Conservation (phyloP, 1,139 yeast genomes). For the Nadsonia commutata region DNA sequence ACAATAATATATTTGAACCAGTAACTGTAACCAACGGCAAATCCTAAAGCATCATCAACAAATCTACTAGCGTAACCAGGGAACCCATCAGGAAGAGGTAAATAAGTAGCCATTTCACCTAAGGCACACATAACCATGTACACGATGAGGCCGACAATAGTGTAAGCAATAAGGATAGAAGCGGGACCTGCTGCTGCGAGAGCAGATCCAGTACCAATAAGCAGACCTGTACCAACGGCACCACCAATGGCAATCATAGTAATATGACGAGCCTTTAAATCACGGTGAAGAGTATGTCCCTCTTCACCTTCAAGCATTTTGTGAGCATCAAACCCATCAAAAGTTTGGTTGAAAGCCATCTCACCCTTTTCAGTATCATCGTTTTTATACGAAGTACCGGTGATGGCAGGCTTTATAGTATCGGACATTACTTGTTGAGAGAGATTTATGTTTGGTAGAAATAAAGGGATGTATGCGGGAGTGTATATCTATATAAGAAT, state of each 20-base stretch:
- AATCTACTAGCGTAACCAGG: constrained; percentile 57
- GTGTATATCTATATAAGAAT: too few species aligned
- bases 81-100: constrained; percentile 56
- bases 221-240: constrained; percentile 63
- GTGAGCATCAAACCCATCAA: not conserved
- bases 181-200: constrained; percentile 58
- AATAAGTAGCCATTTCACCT: constrained; percentile 64
- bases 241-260: constrained; percentile 84
- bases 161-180: constrained; percentile 44
- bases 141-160: constrained; percentile 47
- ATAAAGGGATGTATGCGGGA: too few species aligned
- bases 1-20: constrained; percentile 48
- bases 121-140: constrained; percentile 56
- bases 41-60: constrained; percentile 56
- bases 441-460: too few species aligned
- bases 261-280: constrained; percentile 55
- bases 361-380: not conserved
- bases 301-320: constrained; percentile 12
- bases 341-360: not conserved
- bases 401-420: too few species aligned
- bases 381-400: too few species aligned
- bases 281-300: constrained; percentile 32
- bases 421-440: too few species aligned
- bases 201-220: constrained; percentile 62
- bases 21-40: constrained; percentile 60